Percentiles rank a stretch among this genome's conserved stretches.
These are phyloP conservation scores for Bruguiera sexangula DNA, from an alignment of 345 rosid species.

Conservation along the genomic window DNA sequence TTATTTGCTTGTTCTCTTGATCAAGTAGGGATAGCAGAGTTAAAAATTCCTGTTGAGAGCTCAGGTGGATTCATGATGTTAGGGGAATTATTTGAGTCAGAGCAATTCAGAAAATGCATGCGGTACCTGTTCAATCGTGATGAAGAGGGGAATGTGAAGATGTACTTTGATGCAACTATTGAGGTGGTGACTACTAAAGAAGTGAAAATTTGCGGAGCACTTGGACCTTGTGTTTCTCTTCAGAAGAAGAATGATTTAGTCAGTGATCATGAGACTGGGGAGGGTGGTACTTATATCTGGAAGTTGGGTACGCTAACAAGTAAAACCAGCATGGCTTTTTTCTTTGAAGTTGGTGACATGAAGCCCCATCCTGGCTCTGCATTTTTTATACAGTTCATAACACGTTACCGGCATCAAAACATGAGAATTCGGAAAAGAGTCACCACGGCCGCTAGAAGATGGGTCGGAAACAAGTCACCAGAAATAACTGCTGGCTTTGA, in stretches of 20 bases:
- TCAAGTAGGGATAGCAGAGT: slow-evolving; percentile 87
- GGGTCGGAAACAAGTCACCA: slow-evolving; percentile 72
- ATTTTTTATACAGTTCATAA: slow-evolving; percentile 80
- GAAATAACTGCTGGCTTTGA: slow-evolving; percentile 82
- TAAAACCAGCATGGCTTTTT: slow-evolving; percentile 83
- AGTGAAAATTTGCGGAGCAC: slow-evolving; percentile 75
- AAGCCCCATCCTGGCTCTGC: slow-evolving; percentile 80
- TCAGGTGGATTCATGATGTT: slow-evolving; percentile 90
- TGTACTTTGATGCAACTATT: slow-evolving; percentile 85
- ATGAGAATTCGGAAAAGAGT: slow-evolving; percentile 68
- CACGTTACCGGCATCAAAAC: slow-evolving; percentile 69
- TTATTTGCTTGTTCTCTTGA: slow-evolving; percentile 93
- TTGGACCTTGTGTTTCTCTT: slow-evolving; percentile 91
- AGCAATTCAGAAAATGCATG: slow-evolving; percentile 72
- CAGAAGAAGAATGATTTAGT: slow-evolving; percentile 58
- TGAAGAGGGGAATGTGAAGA: slow-evolving; percentile 60
- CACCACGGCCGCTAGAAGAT: slow-evolving; percentile 91
- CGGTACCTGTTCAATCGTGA: slow-evolving; percentile 69
- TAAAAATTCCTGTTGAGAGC: slow-evolving; percentile 68
- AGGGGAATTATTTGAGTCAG: slow-evolving; percentile 78
- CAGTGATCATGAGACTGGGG: slow-evolving; percentile 66
- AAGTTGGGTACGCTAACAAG: slow-evolving; percentile 66
- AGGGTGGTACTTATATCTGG: slow-evolving; percentile 81
- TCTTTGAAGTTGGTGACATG: slow-evolving; percentile 64
- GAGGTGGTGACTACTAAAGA: slow-evolving; percentile 85